A percentile compares a stretch with the other conserved stretches of the same genome.
phyloP scores from a whole-genome alignment of 441 rosid species.

The Viola pubescens region DNA sequence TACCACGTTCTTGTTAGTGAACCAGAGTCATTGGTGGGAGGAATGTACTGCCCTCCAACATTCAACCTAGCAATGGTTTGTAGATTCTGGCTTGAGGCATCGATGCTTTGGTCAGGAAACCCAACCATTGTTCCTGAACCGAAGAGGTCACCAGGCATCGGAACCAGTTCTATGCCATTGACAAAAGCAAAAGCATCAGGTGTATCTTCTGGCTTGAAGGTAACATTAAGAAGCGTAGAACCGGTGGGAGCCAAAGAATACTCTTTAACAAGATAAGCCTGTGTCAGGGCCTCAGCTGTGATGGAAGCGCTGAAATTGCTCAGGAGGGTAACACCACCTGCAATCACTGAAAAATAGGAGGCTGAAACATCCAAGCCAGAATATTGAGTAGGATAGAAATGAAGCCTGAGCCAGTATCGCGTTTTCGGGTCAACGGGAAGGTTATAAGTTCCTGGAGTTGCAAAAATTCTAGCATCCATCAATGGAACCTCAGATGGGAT shows the following conservation, averaged over 20 bases:
- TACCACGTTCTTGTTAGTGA: conserved; percentile 56
- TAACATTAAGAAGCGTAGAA: conserved; percentile 28
- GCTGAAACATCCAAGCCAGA: conserved; percentile 29
- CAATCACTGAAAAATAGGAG: conserved; percentile 46
- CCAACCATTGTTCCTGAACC: conserved; percentile 41
- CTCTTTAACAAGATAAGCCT: conserved; percentile 47
- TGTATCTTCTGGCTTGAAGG: conserved; percentile 37
- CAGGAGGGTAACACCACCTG: conserved; percentile 36
- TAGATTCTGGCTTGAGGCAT: conserved; percentile 26
- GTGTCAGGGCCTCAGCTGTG: conserved; percentile 51
- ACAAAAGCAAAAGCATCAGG: conserved; percentile 42
- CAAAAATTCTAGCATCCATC: conserved; percentile 58
- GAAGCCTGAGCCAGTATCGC: conserved; percentile 37
- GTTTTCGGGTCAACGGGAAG: conserved; percentile 29
- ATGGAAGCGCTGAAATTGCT: conserved; percentile 55
- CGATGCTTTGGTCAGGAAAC: conserved; percentile 22
- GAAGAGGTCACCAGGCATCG: conserved; percentile 35
- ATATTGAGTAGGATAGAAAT: conserved; percentile 52
- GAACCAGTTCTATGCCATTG: conserved; percentile 61
- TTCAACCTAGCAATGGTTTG: conserved; percentile 54
- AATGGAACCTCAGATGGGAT: conserved; percentile 45
- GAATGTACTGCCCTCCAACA: conserved; percentile 47
- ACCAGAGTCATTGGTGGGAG: conserved; percentile 42
- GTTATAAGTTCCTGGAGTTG: conserved; percentile 34
- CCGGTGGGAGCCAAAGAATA: conserved; percentile 36